Evolutionary conservation across 1,284 basidiomycete species (phyloP).

Genomic region (Sanghuangporus weigelae): DNA sequence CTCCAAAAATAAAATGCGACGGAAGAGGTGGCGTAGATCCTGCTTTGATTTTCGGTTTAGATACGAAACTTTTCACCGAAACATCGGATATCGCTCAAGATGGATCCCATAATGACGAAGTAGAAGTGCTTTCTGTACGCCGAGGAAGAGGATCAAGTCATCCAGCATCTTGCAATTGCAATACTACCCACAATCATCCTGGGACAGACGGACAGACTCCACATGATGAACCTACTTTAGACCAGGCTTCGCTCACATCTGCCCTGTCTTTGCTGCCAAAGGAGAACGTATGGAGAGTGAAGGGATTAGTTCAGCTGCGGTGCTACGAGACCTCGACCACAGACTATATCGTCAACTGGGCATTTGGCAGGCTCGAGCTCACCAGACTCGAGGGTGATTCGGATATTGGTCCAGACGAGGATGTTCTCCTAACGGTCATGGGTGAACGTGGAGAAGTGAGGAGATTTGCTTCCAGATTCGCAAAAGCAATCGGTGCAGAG

Average conservation of each 20-base stretch:
- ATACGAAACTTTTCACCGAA: slow-evolving; percentile 65
- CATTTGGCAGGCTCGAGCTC: slow-evolving; percentile 80
- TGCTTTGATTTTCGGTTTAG: slow-evolving; percentile 75
- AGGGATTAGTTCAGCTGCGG: slow-evolving; percentile 64
- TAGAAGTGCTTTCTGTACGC: slow-evolving; percentile 69
- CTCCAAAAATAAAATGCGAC: slow-evolving; percentile 75
- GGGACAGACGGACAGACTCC: slow-evolving; percentile 18
- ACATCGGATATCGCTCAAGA: slow-evolving; percentile 23
- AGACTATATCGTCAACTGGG: slow-evolving; percentile 77
- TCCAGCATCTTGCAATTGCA: slow-evolving; percentile 22
- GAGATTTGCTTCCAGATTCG: slow-evolving; percentile 52
- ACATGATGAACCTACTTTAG: slow-evolving; percentile 17
- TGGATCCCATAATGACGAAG: slow-evolving; percentile 66
- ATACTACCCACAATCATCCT: slow-evolving; percentile 26
- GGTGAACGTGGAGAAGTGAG: slow-evolving; percentile 79
- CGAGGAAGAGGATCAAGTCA: slow-evolving; percentile 33
- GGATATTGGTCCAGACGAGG: slow-evolving; percentile 26
- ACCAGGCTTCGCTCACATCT: slow-evolving; percentile 1
- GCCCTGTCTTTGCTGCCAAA: slow-evolving; percentile 56
- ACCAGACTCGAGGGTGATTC: slow-evolving; percentile 34
- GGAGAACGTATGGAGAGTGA: slow-evolving; percentile 71
- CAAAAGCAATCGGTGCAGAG: slow-evolving; percentile 41
- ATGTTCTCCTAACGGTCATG: slow-evolving; percentile 75
- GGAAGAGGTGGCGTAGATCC: slow-evolving; percentile 66
- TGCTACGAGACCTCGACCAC: not conserved